Evolutionary conservation across 73 alveolate species (phyloP).

Genomic region (Paramecium tetraurelia): DNA sequence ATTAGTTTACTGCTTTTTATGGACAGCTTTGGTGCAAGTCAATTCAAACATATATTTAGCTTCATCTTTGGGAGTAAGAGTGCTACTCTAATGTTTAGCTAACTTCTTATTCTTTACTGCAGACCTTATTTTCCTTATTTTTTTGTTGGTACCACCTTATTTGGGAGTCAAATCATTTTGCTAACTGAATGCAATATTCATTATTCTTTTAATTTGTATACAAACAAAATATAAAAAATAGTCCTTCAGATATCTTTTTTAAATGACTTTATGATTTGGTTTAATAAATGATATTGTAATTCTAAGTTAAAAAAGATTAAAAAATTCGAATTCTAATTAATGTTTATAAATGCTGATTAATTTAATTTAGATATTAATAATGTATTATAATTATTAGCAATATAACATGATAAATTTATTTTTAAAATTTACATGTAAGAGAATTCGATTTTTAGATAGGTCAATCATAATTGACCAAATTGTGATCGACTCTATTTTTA

Average conservation of each 20-base stretch:
- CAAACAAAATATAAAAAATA: background rate
- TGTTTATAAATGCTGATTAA: background rate
- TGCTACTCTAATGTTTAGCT: background rate
- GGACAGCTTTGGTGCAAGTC: background rate
- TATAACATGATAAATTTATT: background rate
- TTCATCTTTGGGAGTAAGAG: background rate
- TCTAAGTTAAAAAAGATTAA: background rate
- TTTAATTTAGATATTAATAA: background rate
- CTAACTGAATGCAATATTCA: background rate
- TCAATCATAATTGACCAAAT: background rate
- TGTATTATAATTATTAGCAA: background rate
- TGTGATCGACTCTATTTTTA: background rate
- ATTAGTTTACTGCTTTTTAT: background rate
- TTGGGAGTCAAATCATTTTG: background rate
- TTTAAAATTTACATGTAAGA: background rate
- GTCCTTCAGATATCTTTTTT: background rate
- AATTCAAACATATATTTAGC: background rate
- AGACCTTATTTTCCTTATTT: background rate
- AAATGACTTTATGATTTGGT: background rate
- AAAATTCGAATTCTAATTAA: background rate
- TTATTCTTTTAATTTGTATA: background rate
- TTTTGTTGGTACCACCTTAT: background rate
- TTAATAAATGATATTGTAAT: background rate
- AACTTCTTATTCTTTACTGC: background rate
- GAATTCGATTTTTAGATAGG: background rate